Evolutionary conservation across 2,329 filamentous ascomycete genomes (phyloP).

Genomic region (Aureobasidium sp.): DNA sequence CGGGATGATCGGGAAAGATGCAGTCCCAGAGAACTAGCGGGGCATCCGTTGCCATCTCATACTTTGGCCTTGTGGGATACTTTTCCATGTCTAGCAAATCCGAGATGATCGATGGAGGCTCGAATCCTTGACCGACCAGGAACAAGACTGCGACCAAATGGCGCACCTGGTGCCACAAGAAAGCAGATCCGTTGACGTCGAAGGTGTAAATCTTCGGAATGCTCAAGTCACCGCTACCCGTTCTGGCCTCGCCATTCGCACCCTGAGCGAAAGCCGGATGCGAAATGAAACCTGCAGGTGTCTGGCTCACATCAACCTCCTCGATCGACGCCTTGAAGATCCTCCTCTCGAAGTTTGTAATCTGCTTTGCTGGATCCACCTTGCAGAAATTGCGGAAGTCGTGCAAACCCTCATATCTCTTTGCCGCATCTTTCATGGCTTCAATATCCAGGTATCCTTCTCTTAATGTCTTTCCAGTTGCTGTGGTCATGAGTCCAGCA

Average conservation of each 20-base stretch:
- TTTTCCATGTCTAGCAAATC: conserved; percentile 65
- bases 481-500: conserved; percentile 22
- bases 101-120: conserved; percentile 64
- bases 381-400: conserved; percentile 98
- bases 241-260: not conserved
- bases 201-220: conserved; percentile 75
- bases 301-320: conserved; percentile 44
- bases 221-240: conserved; percentile 1
- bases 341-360: conserved; percentile 70
- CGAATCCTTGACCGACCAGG: conserved; percentile 80
- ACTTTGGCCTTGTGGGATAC: conserved; percentile 71
- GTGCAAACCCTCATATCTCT: conserved; percentile 71
- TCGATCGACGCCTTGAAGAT: conserved; percentile 78
- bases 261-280: conserved; percentile 39
- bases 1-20: conserved; percentile 52
- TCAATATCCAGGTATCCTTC: conserved; percentile 81
- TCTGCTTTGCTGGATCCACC: conserved; percentile 82
- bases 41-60: conserved; percentile 83
- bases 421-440: conserved; percentile 77
- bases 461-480: conserved; percentile 25
- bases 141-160: conserved; percentile 94
- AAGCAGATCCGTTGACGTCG: conserved; percentile 80
- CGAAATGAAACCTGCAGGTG: conserved; percentile 51
- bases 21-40: conserved; percentile 96
- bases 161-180: conserved; percentile 96